These are phyloP conservation scores for Skeletonema marinoi DNA, from an alignment of 108 stramenopile species.

Conservation along the genomic window DNA sequence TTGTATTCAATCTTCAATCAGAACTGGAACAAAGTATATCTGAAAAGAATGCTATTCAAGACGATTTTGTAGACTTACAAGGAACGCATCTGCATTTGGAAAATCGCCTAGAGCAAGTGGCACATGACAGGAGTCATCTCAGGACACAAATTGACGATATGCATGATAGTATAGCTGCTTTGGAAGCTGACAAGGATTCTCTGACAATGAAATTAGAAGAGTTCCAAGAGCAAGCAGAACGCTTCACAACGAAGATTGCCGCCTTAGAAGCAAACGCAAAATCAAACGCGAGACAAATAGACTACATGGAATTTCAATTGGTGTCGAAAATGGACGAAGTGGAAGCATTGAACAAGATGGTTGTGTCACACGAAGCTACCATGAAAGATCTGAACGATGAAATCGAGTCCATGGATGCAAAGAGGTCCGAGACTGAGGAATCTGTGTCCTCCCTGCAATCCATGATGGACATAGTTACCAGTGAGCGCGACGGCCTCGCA, in stretches of 20 bases:
- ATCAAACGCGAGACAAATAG: slow-evolving; percentile 13
- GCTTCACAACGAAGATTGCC: slow-evolving; percentile 9
- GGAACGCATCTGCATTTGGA: neutral
- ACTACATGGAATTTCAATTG: slow-evolving; percentile 19
- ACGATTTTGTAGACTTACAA: slow-evolving; percentile 11
- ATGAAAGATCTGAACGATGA: slow-evolving; percentile 8
- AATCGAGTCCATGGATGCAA: slow-evolving; percentile 4
- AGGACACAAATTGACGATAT: slow-evolving; percentile 8
- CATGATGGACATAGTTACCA: slow-evolving; percentile 11
- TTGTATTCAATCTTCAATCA: neutral
- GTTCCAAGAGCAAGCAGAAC: slow-evolving; percentile 10
- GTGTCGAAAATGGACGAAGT: slow-evolving; percentile 19
- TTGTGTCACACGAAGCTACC: slow-evolving; percentile 12
- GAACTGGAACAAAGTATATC: neutral
- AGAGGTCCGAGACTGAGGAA: slow-evolving; percentile 11
- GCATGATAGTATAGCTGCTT: slow-evolving; percentile 8
- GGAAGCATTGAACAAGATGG: slow-evolving; percentile 3
- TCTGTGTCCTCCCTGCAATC: slow-evolving; percentile 10
- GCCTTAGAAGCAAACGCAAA: slow-evolving; percentile 7
- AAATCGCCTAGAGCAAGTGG: slow-evolving; percentile 11
- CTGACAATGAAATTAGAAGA: slow-evolving; percentile 8
- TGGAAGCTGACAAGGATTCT: slow-evolving; percentile 24
- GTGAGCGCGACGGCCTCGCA: slow-evolving; percentile 21
- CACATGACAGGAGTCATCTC: slow-evolving; percentile 23
- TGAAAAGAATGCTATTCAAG: neutral